Conservation (phyloP, 352 stramenopile genomes). For the Phytophthora pistaciae region DNA sequence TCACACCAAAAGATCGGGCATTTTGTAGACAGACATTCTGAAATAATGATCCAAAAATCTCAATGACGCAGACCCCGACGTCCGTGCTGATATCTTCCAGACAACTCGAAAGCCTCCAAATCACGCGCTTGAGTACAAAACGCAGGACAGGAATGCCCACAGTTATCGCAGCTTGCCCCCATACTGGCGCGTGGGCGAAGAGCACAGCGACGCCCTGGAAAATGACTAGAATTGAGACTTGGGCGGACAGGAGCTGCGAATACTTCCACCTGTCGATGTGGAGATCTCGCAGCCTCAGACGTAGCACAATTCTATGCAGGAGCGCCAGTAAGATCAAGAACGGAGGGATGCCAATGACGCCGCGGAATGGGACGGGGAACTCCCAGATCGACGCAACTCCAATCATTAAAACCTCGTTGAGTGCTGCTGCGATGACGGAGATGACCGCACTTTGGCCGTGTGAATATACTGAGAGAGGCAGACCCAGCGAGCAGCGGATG, state of each 20-base stretch:
- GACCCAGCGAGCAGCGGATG: constrained; percentile 16
- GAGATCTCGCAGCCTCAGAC: constrained; percentile 1
- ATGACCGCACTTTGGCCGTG: constrained; percentile 10
- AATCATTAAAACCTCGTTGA: constrained; percentile 17
- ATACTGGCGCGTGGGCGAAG: constrained; percentile 7
- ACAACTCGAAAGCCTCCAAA: constrained; percentile 24
- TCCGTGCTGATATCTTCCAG: constrained; percentile 37
- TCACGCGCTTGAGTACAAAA: constrained; percentile 21
- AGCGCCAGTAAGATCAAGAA: constrained; percentile 8
- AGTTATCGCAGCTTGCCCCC: constrained; percentile 14
- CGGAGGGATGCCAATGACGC: constrained; percentile 6
- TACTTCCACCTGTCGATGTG: constrained; percentile 8
- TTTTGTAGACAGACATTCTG: constrained; percentile 38
- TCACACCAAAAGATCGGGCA: constrained; percentile 7
- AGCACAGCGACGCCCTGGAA: constrained; percentile 26
- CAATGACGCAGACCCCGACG: constrained; percentile 32
- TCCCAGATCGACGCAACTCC: constrained; percentile 13
- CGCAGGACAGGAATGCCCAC: constrained; percentile 26
- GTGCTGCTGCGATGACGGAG: background rate
- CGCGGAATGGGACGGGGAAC: constrained; percentile 30
- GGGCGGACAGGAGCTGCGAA: constrained; percentile 12
- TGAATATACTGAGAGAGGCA: constrained; percentile 15
- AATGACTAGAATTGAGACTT: constrained; percentile 26
- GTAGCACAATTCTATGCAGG: constrained; percentile 19
- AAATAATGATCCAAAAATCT: constrained; percentile 41